phyloP scores from a whole-genome alignment of 768 basidiomycete genomes.

The Pholiota microspora region DNA sequence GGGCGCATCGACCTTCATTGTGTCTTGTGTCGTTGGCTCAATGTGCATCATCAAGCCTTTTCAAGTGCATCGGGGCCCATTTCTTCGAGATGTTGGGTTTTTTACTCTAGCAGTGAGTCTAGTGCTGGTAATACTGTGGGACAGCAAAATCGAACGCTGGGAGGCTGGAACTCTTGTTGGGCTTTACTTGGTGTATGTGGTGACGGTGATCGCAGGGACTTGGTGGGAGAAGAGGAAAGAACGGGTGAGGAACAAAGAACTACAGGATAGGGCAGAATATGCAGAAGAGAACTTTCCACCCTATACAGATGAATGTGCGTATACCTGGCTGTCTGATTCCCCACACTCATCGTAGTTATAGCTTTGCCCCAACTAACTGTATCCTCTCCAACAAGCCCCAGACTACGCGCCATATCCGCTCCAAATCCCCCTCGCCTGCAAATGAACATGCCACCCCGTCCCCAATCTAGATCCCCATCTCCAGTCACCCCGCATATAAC shows the following conservation, averaged over 20 bases:
- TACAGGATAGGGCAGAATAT: constrained; percentile 58
- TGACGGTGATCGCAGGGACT: constrained; percentile 68
- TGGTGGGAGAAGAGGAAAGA: constrained; percentile 72
- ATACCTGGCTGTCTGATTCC: neutral
- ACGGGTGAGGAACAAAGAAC: constrained; percentile 43
- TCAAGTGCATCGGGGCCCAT: constrained; percentile 73
- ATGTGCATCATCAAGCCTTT: constrained; percentile 98
- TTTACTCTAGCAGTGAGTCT: constrained; percentile 81
- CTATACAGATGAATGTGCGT: constrained; percentile 65
- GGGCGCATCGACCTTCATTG: constrained; percentile 94
- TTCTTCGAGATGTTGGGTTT: constrained; percentile 93
- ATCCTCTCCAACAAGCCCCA: constrained; percentile 29
- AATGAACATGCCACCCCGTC: constrained; percentile 35
- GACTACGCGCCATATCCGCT: constrained; percentile 40
- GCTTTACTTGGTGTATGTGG: constrained; percentile 77
- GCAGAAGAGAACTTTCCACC: constrained; percentile 46
- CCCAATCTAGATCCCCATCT: constrained; percentile 51
- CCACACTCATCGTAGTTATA: neutral
- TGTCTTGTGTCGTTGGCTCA: constrained; percentile 94
- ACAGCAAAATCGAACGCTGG: constrained; percentile 65
- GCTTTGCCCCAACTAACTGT: constrained; percentile 25
- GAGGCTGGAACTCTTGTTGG: constrained; percentile 73
- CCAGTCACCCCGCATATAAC: constrained; percentile 39
- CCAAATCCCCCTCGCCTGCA: constrained; percentile 35
- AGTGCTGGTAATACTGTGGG: constrained; percentile 76